Conservation (phyloP, 345 rosid genomes). For the Brassica juncea region DNA sequence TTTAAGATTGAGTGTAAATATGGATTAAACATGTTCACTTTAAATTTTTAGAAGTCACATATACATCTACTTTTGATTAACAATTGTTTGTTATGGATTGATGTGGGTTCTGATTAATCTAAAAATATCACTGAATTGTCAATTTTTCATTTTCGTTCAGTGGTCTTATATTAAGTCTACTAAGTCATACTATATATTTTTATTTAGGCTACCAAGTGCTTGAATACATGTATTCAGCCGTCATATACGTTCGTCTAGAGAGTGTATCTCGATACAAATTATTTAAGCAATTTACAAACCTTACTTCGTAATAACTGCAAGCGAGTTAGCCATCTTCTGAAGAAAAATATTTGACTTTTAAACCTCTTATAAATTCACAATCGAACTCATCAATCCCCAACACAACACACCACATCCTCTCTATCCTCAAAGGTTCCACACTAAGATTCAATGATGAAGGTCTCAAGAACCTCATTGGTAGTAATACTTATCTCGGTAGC, state of each 20-base stretch:
- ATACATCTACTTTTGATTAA: not conserved
- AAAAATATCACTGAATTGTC: not conserved
- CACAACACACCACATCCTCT: not conserved
- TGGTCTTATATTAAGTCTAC: not conserved
- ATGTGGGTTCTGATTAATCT: not conserved
- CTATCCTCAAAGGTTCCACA: not conserved
- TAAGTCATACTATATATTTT: not conserved
- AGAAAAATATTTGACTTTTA: conserved; percentile 13
- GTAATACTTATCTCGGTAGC: not conserved
- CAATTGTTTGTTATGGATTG: not conserved
- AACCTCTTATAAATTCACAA: not conserved
- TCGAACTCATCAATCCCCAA: conserved; percentile 5
- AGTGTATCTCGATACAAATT: not conserved
- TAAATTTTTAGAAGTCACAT: not conserved
- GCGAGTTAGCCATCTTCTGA: not conserved
- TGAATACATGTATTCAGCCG: not conserved
- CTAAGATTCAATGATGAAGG: not conserved
- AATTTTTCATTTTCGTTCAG: not conserved
- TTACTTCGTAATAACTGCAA: conserved; percentile 3
- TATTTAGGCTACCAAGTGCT: not conserved
- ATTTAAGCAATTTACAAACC: not conserved
- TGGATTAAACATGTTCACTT: not conserved
- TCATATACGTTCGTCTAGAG: not conserved
- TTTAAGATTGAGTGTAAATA: not conserved
- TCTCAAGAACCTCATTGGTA: not conserved